A percentile compares a stretch with the other conserved stretches of the same genome.
These are phyloP conservation scores for Colletotrichum cereale DNA, from an alignment of 2,329 filamentous ascomycete genomes.

Conservation along the genomic window DNA sequence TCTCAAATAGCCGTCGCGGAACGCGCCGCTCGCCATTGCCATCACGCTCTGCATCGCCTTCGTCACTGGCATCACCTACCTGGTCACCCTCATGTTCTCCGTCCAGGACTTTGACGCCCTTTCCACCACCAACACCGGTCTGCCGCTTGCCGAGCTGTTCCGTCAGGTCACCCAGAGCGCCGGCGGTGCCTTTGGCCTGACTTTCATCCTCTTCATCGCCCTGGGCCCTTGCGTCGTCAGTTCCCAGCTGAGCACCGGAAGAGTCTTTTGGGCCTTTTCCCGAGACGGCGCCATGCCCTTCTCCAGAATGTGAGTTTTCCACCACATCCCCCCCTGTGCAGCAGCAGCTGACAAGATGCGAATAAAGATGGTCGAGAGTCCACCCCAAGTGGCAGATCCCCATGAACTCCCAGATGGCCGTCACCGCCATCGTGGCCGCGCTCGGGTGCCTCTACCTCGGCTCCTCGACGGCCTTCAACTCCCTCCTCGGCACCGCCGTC, in stretches of 20 bases:
- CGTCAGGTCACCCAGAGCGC: constrained; percentile 55
- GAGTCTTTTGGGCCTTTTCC: constrained; percentile 57
- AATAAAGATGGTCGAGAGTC: constrained; percentile 53
- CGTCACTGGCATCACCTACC: constrained; percentile 61
- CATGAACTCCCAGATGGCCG: constrained; percentile 52
- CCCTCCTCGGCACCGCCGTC: constrained; percentile 53
- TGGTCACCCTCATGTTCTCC: constrained; percentile 64
- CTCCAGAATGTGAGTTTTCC: constrained; percentile 44
- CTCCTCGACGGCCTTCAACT: constrained; percentile 58
- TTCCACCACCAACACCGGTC: constrained; percentile 55
- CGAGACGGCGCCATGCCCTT: constrained; percentile 58
- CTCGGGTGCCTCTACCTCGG: constrained; percentile 59
- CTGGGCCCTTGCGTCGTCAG: constrained; percentile 56
- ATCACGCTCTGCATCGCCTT: constrained; percentile 64
- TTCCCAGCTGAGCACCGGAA: constrained; percentile 52
- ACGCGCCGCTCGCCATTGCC: constrained; percentile 53
- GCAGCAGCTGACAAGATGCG: constrained; percentile 25
- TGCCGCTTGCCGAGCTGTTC: constrained; percentile 61
- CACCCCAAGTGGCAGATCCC: constrained; percentile 52
- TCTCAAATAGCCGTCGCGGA: constrained; percentile 49
- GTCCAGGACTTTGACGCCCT: constrained; percentile 61
- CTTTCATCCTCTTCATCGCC: constrained; percentile 57
- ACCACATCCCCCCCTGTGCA: constrained; percentile 14
- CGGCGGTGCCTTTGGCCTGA: constrained; percentile 56
- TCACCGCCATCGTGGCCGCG: constrained; percentile 51